Percentiles rank a stretch among this genome's conserved stretches.
phyloP scores from a whole-genome alignment of 345 rosid genomes.

The Populus euphratica region DNA sequence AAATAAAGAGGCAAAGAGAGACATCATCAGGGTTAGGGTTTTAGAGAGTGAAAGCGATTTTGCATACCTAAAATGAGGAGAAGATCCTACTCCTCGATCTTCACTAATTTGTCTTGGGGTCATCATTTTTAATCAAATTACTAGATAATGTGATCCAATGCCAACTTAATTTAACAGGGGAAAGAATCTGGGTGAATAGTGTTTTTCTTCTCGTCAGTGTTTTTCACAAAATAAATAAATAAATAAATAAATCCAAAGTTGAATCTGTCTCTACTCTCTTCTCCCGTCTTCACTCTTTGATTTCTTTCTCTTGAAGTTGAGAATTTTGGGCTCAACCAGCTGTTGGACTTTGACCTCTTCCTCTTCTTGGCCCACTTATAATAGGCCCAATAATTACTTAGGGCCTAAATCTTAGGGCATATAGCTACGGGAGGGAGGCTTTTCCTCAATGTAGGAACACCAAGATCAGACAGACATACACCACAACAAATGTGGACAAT shows the following conservation, averaged over 20 bases:
- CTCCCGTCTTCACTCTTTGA: background rate
- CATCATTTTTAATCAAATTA: slow-evolving; percentile 43
- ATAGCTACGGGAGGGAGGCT: background rate
- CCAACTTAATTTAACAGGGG: background rate
- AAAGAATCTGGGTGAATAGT: background rate
- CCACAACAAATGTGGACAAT: slow-evolving; percentile 12
- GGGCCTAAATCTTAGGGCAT: background rate
- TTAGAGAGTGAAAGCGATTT: background rate
- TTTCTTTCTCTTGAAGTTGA: background rate
- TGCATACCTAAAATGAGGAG: slow-evolving; percentile 61
- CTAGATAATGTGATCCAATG: no score
- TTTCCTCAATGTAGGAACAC: slow-evolving; percentile 1
- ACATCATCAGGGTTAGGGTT: slow-evolving; percentile 23
- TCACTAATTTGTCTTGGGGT: slow-evolving; percentile 71
- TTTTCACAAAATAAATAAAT: background rate
- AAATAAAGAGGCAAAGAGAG: slow-evolving; percentile 9
- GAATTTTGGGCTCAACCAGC: background rate
- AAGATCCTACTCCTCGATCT: slow-evolving; percentile 51
- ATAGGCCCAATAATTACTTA: no score
- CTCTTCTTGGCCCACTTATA: no score
- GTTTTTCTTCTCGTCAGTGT: background rate
- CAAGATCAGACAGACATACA: slow-evolving; percentile 8
- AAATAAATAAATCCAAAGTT: background rate
- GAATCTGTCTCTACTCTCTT: background rate
- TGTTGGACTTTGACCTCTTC: no score